phyloP scores from a whole-genome alignment of 1,284 basidiomycete genomes.

The Ceraceosorus guamensis region DNA sequence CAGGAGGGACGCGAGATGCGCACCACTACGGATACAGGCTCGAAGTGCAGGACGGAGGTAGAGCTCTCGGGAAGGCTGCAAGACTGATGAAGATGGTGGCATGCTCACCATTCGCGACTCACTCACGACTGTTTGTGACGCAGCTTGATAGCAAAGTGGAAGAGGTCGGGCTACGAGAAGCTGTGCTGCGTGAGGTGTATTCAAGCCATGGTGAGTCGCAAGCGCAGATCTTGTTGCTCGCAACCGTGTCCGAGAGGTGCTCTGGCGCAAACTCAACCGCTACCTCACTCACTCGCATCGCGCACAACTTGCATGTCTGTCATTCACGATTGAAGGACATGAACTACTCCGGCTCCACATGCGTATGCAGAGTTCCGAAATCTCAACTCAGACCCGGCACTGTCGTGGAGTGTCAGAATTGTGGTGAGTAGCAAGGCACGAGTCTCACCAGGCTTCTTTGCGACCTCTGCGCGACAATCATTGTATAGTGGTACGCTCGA shows the following conservation, averaged over 20 bases:
- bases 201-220: conserved; percentile 67
- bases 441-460: neutral
- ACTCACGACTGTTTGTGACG: conserved; percentile 1
- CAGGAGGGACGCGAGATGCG: neutral
- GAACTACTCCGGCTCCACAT: conserved; percentile 99
- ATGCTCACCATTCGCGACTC: neutral
- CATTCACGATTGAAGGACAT: conserved; percentile 60
- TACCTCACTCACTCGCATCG: no score
- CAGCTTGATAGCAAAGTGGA: conserved; percentile 98
- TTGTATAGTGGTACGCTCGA: neutral
- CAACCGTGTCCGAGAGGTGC: neutral
- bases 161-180: conserved; percentile 97
- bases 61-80: neutral
- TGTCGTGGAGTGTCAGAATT: conserved; percentile 94
- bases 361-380: conserved; percentile 95
- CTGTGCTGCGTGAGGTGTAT: conserved; percentile 95
- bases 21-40: neutral
- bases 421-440: conserved; percentile 46
- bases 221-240: neutral
- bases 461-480: neutral
- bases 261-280: no score
- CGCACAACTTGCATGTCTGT: neutral
- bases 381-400: conserved; percentile 81
- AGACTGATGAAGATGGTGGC: neutral
- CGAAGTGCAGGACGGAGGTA: neutral